These are phyloP conservation scores for Hyaloraphidium curvatum DNA, from an alignment of 192 early-diverging fungal genomes.

Conservation along the genomic window DNA sequence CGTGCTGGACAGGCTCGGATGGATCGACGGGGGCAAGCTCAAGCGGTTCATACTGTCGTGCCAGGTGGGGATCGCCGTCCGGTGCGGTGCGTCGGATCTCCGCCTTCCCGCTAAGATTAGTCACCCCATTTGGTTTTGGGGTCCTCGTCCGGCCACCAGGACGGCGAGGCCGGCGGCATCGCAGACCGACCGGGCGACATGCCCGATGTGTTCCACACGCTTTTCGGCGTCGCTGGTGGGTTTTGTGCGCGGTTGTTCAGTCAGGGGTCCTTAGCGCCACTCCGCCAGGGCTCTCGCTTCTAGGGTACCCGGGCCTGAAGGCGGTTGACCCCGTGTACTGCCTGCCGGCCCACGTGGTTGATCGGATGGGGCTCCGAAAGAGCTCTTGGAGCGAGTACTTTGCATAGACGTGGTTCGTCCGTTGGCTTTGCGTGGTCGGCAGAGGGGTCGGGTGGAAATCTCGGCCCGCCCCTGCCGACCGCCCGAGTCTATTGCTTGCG, in stretches of 20 bases:
- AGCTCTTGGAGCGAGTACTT: no score
- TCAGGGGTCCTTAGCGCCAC: neutral
- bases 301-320: slow-evolving; percentile 55
- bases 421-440: no score
- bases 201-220: slow-evolving; percentile 89
- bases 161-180: slow-evolving; percentile 73
- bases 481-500: no score
- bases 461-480: no score
- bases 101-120: no score
- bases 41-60: slow-evolving; percentile 57
- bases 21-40: slow-evolving; percentile 65
- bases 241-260: slow-evolving; percentile 1
- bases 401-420: no score
- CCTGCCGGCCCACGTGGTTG: slow-evolving; percentile 39
- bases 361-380: no score
- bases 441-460: no score
- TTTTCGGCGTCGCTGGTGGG: slow-evolving; percentile 78
- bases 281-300: slow-evolving; percentile 45
- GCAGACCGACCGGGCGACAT: slow-evolving; percentile 81
- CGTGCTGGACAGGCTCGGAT: slow-evolving; percentile 58
- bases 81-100: no score
- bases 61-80: slow-evolving; percentile 32
- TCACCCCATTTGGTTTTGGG: no score
- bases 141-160: slow-evolving; percentile 21
- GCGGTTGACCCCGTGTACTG: slow-evolving; percentile 85